phyloP scores from a whole-genome alignment of 306 rosid species.

The Glycine soja region DNA sequence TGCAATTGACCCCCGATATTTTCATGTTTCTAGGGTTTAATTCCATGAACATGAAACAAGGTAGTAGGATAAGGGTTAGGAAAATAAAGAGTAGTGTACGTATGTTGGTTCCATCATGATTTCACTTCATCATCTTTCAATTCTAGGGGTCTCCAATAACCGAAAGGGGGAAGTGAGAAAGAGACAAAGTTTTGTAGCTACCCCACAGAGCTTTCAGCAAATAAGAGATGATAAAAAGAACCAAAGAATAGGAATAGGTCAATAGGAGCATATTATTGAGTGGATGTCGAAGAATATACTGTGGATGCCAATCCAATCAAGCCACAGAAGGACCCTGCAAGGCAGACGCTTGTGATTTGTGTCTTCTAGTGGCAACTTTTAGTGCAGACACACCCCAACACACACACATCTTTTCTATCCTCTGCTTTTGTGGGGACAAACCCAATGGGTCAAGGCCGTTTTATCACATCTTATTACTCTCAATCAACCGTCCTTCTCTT shows the following conservation, averaged over 20 bases:
- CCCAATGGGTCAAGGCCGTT: neutral
- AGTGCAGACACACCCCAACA: constrained; percentile 35
- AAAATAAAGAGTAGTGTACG: neutral
- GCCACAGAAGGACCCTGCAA: constrained; percentile 37
- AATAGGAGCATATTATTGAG: constrained; percentile 1
- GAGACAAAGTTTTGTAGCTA: constrained; percentile 25
- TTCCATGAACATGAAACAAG: constrained; percentile 39
- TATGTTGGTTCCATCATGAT: constrained; percentile 22
- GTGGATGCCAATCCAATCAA: constrained; percentile 57
- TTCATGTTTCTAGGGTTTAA: constrained; percentile 26
- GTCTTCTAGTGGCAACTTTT: constrained; percentile 46
- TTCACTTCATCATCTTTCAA: constrained; percentile 46
- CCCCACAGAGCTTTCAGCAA: no score
- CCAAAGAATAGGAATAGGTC: neutral
- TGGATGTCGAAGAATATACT: constrained; percentile 50
- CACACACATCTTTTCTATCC: constrained; percentile 33
- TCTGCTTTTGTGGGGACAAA: constrained; percentile 45
- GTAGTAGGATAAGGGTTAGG: constrained; percentile 30
- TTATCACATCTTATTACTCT: neutral
- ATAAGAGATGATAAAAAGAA: no score
- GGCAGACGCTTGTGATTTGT: constrained; percentile 50
- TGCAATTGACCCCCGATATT: neutral
- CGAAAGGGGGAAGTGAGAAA: constrained; percentile 41
- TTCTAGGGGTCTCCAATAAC: constrained; percentile 37
- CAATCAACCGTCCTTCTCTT: neutral